A percentile compares a stretch with the other conserved stretches of the same genome.
Conservation (phyloP, 345 rosid species). For the Corymbia maculata region DNA sequence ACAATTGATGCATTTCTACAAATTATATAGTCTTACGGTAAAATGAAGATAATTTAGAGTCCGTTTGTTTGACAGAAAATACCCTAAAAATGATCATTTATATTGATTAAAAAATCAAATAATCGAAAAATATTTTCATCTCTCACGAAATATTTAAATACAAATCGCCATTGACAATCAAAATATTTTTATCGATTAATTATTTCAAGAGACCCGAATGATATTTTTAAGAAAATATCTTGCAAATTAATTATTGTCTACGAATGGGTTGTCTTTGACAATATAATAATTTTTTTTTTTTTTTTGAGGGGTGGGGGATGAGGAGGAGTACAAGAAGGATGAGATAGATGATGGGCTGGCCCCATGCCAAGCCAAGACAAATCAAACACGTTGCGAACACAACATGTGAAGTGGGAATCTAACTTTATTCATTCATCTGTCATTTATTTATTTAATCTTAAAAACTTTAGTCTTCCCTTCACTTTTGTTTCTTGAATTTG, state of each 20-base stretch:
- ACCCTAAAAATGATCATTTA: background rate
- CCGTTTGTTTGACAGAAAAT: fast-evolving
- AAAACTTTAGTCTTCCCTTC: background rate
- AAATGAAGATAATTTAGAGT: background rate
- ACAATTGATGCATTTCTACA: background rate
- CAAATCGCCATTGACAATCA: background rate
- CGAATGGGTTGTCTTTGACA: no score
- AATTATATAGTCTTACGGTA: background rate
- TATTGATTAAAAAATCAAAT: background rate
- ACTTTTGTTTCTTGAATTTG: slow-evolving; percentile 16
- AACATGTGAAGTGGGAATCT: slow-evolving; percentile 43
- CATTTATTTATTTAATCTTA: background rate
- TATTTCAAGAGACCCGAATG: background rate
- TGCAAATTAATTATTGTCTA: no score
- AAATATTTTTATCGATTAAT: background rate
- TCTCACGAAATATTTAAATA: fast-evolving
- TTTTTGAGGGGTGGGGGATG: background rate
- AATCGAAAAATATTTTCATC: background rate
- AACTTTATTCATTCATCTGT: background rate
- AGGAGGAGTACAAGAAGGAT: background rate
- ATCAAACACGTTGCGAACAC: slow-evolving; percentile 14
- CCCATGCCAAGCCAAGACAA: slow-evolving; percentile 7
- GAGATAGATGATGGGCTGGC: background rate
- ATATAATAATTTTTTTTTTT: no score
- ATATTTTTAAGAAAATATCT: background rate